Base-by-base conservation (phyloP, 129 eudicot genomes). In the Flaveria robusta region DNA sequence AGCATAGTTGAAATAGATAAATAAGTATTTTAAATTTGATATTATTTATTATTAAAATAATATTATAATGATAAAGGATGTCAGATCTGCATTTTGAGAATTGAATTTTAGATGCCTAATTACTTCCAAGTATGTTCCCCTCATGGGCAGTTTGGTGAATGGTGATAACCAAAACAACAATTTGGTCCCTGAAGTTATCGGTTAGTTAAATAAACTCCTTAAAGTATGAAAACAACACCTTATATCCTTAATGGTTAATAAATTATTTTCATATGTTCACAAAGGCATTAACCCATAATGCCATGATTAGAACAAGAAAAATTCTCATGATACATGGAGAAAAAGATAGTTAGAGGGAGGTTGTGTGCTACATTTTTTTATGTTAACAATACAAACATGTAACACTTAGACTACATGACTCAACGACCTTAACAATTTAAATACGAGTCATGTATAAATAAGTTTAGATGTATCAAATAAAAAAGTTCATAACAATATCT, bases 81-180 rank as follows among this genome's bases (percentile, higher is more conserved):
- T 60, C 77, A 79, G 77, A 79, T 79, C 77, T 79, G 72, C 14
- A 49, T 3, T 77, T 34, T 39, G 52, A 13, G 66, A 39, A 79
- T 63, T 34, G 46, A 23, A 51, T 15, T 23, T 50, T 66, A 54
- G 19, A 79, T 72, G 55, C 9, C 52, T 68, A 68, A 45, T 54
- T 55, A 68, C 49, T 27, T 77, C 66, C 45, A 68, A 68, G 22
- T 60, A 75, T 54, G 72, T 64, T 75, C 51, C 41, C 47, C 34
- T 65, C 64, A 64, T 65, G 68, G 58, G 75, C 68, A 41, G 42
- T 77, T 55, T 77, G 58, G 73, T 54, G 34, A 52, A 41, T 77
- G 58, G 73, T 54, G 34, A 52, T n/a, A 31, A 19, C 19, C 49
- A 37, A 60, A 46, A 19, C 42, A 31, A 79, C 72, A 71, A 34